Evolutionary conservation across 345 rosid genomes (phyloP).

Genomic region (Gossypium australe): DNA sequence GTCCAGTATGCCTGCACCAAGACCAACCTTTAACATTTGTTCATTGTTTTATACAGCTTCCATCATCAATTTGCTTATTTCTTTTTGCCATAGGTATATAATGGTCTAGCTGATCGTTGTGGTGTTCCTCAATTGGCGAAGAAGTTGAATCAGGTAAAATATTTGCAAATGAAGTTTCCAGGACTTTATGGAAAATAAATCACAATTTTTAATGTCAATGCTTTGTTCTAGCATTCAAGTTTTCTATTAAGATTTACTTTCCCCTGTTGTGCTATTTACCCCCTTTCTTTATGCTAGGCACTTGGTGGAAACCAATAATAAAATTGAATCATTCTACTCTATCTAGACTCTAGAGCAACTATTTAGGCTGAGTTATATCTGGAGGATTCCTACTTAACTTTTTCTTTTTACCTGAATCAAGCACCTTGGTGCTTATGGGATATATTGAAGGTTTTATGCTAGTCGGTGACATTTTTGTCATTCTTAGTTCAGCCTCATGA

Average conservation of each 20-base stretch:
- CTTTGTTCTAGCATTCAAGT: neutral
- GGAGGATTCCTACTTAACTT: neutral
- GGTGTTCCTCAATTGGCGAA: slow-evolving; percentile 93
- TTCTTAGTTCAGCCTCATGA: neutral
- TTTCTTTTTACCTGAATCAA: neutral
- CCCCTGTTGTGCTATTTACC: neutral
- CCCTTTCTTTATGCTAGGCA: neutral
- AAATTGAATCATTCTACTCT: neutral
- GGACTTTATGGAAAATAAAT: neutral
- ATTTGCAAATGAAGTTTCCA: slow-evolving; percentile 9
- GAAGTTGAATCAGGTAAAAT: slow-evolving; percentile 82
- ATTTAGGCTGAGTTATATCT: neutral
- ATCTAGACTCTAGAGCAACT: neutral
- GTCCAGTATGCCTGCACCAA: slow-evolving; percentile 57
- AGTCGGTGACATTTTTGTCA: neutral
- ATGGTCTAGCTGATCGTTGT: slow-evolving; percentile 83
- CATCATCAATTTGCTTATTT: slow-evolving; percentile 4
- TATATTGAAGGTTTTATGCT: slow-evolving; percentile 11
- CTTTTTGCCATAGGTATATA: slow-evolving; percentile 50
- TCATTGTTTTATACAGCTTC: slow-evolving; percentile 10
- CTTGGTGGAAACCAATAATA: neutral
- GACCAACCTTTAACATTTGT: slow-evolving; percentile 10
- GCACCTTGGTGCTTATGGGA: slow-evolving; percentile 1
- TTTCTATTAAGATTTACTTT: neutral
- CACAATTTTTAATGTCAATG: neutral